Conservation (phyloP, 129 eudicot genomes). For the Deinandra increscens region DNA sequence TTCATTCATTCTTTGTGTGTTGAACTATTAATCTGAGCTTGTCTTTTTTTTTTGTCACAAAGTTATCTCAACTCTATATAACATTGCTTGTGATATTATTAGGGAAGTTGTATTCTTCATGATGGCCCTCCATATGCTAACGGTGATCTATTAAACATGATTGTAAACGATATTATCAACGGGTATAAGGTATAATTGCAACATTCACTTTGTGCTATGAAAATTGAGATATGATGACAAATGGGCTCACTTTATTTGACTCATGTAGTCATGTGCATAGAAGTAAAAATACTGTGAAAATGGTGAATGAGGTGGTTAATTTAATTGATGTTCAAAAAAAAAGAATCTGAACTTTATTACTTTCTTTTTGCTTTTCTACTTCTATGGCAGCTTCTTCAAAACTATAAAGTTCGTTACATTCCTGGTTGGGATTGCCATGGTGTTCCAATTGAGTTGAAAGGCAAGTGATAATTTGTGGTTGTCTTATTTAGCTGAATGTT, state of each 20-base stretch:
- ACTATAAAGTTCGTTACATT: slow-evolving; percentile 65
- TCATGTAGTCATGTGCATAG: too few species aligned
- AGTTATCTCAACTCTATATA: slow-evolving; percentile 26
- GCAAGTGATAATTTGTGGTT: slow-evolving; percentile 19
- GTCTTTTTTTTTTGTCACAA: slow-evolving; percentile 2
- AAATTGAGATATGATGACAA: neutral
- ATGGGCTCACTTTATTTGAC: neutral
- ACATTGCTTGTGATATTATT: slow-evolving; percentile 26
- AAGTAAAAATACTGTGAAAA: neutral
- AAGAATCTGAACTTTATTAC: slow-evolving; percentile 8
- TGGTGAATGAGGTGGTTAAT: too few species aligned
- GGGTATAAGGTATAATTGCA: slow-evolving; percentile 69
- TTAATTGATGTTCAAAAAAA: too few species aligned
- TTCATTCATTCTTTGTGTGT: too few species aligned
- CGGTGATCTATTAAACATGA: slow-evolving; percentile 91
- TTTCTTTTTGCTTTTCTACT: neutral
- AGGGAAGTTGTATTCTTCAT: slow-evolving; percentile 86
- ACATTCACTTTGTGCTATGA: slow-evolving; percentile 5
- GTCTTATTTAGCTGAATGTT: neutral
- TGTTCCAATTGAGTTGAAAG: too few species aligned
- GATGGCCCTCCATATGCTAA: slow-evolving; percentile 99
- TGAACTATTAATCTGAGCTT: too few species aligned
- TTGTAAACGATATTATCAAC: slow-evolving; percentile 91
- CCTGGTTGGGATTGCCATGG: slow-evolving; percentile 99
- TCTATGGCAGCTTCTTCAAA: slow-evolving; percentile 85